phyloP scores from a whole-genome alignment of 2,329 filamentous ascomycete species.

The Cladobotryum protrusum region DNA sequence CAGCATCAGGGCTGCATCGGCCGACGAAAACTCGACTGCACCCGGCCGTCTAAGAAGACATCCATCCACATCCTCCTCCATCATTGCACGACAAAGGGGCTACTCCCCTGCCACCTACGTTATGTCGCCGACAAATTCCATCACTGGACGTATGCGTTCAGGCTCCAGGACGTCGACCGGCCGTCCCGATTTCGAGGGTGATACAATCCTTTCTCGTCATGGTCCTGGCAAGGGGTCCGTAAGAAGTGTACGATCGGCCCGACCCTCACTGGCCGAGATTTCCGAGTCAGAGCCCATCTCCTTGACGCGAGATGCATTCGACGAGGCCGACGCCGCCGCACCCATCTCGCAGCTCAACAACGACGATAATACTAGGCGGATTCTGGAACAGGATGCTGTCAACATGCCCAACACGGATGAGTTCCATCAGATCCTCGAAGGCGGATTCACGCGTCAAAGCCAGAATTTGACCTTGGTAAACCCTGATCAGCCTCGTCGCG shows the following conservation, averaged over 20 bases:
- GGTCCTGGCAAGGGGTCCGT: constrained; percentile 51
- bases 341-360: constrained; percentile 29
- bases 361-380: constrained; percentile 17
- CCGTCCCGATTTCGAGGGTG: constrained; percentile 37
- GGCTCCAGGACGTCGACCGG: constrained; percentile 44
- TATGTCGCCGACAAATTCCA: constrained; percentile 59
- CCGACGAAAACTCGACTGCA: constrained; percentile 23
- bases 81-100: constrained; percentile 62
- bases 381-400: constrained; percentile 28
- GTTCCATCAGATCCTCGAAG: constrained; percentile 29
- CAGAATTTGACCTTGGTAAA: constrained; percentile 9
- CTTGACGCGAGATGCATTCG: constrained; percentile 46
- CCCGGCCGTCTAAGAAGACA: constrained; percentile 33
- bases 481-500: constrained; percentile 8
- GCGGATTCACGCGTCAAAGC: constrained; percentile 11
- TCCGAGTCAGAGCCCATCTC: constrained; percentile 50
- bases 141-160: constrained; percentile 51
- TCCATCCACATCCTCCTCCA: constrained; percentile 51
- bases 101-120: constrained; percentile 64
- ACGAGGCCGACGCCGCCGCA: constrained; percentile 43
- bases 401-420: constrained; percentile 24
- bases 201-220: constrained; percentile 38
- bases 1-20: constrained; percentile 31
- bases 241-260: constrained; percentile 44
- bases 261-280: constrained; percentile 49